Evolutionary conservation across 768 basidiomycete genomes (phyloP).

Genomic region (Mrakia gelida): DNA sequence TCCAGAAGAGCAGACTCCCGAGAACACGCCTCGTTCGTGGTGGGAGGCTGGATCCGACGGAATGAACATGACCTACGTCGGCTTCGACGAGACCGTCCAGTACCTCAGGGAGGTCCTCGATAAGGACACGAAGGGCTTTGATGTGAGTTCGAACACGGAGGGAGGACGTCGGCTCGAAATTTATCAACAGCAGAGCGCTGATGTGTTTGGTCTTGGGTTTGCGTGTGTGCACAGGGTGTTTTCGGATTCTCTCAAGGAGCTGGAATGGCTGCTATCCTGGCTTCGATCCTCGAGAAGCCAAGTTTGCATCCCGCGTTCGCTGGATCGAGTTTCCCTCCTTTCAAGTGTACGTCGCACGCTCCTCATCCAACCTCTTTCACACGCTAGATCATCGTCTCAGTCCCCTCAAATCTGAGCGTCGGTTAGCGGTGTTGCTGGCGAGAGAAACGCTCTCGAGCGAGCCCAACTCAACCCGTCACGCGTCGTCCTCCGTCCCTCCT

Average conservation of each 20-base stretch:
- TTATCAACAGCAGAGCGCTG: neutral
- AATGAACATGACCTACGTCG: slow-evolving; percentile 48
- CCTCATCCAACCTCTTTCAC: neutral
- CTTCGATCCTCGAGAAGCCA: slow-evolving; percentile 58
- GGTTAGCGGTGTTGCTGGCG: too few species aligned
- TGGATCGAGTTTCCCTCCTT: slow-evolving; percentile 6
- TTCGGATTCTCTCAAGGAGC: slow-evolving; percentile 80
- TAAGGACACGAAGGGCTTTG: slow-evolving; percentile 53
- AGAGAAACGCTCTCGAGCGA: too few species aligned
- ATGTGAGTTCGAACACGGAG: slow-evolving; percentile 50
- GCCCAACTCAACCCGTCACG: too few species aligned
- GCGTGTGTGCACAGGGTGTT: slow-evolving; percentile 55
- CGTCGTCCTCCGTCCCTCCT: neutral
- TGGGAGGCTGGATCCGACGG: slow-evolving; percentile 58
- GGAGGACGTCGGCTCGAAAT: neutral
- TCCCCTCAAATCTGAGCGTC: too few species aligned
- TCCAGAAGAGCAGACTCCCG: slow-evolving; percentile 46
- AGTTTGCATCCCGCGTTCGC: slow-evolving; percentile 12
- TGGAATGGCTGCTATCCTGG: slow-evolving; percentile 63
- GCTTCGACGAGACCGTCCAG: slow-evolving; percentile 58
- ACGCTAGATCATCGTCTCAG: neutral
- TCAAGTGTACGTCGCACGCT: slow-evolving; percentile 8
- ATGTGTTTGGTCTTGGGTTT: neutral
- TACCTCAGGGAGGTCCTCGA: slow-evolving; percentile 57
- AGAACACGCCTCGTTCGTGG: slow-evolving; percentile 64